Evolutionary conservation across 495 filamentous ascomycete genomes (phyloP).

Genomic region (Hypoxylon lenormandii): DNA sequence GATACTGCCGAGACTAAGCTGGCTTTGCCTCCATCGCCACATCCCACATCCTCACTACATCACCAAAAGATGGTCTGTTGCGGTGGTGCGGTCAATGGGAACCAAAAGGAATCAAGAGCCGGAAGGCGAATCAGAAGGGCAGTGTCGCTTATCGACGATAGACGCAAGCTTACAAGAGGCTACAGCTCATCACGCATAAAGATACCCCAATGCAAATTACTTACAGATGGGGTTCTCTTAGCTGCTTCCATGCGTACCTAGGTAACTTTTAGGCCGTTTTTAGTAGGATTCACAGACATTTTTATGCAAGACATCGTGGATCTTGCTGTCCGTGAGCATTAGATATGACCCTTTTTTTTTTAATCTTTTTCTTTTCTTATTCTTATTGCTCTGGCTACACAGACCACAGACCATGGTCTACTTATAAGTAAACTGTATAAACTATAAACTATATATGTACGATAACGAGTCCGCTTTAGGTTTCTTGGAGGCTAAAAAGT

Average conservation of each 20-base stretch:
- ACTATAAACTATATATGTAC: no score
- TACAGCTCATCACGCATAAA: conserved; percentile 60
- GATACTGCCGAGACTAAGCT: conserved; percentile 17
- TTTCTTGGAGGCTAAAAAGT: conserved; percentile 8
- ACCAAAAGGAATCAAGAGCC: conserved; percentile 1
- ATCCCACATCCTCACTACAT: not conserved
- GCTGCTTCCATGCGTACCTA: conserved; percentile 10
- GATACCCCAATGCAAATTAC: conserved; percentile 42
- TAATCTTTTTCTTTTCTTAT: conserved; percentile 1
- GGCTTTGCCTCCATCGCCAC: conserved; percentile 4
- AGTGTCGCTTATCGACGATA: conserved; percentile 14
- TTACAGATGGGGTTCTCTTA: conserved; percentile 37
- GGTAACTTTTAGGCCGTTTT: conserved; percentile 36
- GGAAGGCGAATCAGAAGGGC: conserved; percentile 5
- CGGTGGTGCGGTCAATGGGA: not conserved
- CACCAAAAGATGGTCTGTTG: not conserved
- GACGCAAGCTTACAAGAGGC: conserved; percentile 21
- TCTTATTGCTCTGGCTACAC: conserved; percentile 4
- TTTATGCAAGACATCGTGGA: conserved; percentile 47
- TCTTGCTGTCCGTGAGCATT: conserved; percentile 29
- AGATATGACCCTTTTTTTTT: not conserved
- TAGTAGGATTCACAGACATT: conserved; percentile 27
- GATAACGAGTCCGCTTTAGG: not conserved
- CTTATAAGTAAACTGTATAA: no score
- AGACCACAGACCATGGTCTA: not conserved